Conservation (phyloP, 495 filamentous ascomycete genomes). For the Durotheca rogersii region DNA sequence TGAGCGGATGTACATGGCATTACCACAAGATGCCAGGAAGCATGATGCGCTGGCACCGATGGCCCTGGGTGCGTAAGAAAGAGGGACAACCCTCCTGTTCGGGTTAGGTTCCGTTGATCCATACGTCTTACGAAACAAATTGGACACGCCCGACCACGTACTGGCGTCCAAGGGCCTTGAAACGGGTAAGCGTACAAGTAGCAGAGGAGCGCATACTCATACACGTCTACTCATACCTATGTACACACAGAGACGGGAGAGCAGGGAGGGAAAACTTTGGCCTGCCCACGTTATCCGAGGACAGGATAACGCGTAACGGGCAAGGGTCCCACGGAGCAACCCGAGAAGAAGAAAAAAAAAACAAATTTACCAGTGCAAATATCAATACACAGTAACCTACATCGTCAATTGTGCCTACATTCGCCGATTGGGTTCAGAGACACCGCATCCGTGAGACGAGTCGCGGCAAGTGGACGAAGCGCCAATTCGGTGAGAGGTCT, state of each 20-base stretch:
- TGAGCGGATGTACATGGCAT: conserved; percentile 19
- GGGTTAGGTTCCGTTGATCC: conserved; percentile 31
- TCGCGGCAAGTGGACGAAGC: conserved; percentile 1
- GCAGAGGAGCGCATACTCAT: background rate
- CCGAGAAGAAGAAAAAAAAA: background rate
- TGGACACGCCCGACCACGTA: conserved; percentile 4
- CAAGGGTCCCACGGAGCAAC: too few relatives aligned
- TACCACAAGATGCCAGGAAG: conserved; percentile 25
- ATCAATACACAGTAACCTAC: too few relatives aligned
- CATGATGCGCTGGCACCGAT: conserved; percentile 29
- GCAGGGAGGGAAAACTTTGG: too few relatives aligned
- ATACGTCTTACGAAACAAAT: conserved; percentile 24
- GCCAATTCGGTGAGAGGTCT: conserved; percentile 20
- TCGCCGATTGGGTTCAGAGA: too few relatives aligned
- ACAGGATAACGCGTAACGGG: too few relatives aligned
- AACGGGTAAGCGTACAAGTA: conserved; percentile 14
- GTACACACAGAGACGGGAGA: background rate
- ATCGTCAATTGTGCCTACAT: too few relatives aligned
- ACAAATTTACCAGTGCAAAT: background rate
- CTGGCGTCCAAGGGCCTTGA: conserved; percentile 11
- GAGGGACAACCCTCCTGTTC: conserved; percentile 25
- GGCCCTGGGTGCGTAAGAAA: conserved; percentile 28
- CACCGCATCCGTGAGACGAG: conserved; percentile 10
- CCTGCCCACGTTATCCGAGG: too few relatives aligned
- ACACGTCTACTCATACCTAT: background rate